Evolutionary conservation across 495 filamentous ascomycete species (phyloP), one percentile per base, ranked within the genome.

Genomic region (Penicillium psychrofluorescens): DNA sequence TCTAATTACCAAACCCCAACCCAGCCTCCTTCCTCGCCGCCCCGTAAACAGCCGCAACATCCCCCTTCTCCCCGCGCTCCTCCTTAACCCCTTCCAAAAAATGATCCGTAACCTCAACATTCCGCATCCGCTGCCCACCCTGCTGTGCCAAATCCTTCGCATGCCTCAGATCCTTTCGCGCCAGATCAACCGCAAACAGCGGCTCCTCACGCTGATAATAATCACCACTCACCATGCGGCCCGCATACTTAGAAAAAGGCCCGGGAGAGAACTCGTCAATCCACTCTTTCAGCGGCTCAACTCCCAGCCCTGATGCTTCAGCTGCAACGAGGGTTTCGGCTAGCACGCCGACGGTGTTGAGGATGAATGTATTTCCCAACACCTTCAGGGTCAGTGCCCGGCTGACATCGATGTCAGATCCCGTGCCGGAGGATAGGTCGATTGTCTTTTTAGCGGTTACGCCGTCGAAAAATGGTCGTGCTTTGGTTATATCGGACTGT

Each of bases 11-110:
- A 69, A 75, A 92, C 54, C 79, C 71, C 63, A 91, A 58, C 0
- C 88, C 87, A 39, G 70, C 74, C 61, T 83, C 79, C 68, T 76
- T 66, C 56, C 88, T 74, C 42, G 83, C 77, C 5, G 77, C 83
- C 0, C 89, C 88, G 69, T 95, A 94, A 38, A 95, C 85, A 6
- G 77, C 85, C 11, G 88, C 86, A 57, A 95, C 74, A 68, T 95
- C 90, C 1, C 88, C 90, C 58, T 73, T 82, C 42, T 74, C 76
- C 0, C 89, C 90, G 47, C 67, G 72, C 56, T 90, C 74, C 46
- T 81, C 77, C 68, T 89, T 84, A 16, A 92, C 81, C 48, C 70
- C 61, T 54, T 65, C 68, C 54, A 90, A 64, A 61, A 92, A 85
- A 34, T 59, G 64, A 64, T 90, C 84, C 3, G 71, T 82, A 8